phyloP scores from a whole-genome alignment of 139 green algal genomes.

The Chlamydomonas sphaeroides region DNA sequence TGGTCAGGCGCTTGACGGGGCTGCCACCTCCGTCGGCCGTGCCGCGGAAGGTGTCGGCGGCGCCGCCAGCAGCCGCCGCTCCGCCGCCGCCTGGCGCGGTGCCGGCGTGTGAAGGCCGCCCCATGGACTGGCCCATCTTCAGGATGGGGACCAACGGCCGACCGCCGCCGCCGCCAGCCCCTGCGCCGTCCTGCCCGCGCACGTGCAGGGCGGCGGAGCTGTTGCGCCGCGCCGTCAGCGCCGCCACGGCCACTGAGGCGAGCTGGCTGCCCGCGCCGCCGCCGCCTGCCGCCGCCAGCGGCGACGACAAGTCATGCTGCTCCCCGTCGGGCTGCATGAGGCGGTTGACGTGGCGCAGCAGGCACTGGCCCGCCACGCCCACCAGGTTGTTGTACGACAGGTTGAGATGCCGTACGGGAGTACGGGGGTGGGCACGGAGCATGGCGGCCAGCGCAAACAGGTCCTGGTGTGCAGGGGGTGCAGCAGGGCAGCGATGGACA shows the following conservation, averaged over 20 bases:
- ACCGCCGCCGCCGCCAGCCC: background rate
- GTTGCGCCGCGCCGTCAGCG: no score
- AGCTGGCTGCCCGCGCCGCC: no score
- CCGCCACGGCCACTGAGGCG: no score
- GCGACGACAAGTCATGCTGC: no score
- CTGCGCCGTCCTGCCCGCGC: no score
- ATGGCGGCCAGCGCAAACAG: constrained; percentile 35
- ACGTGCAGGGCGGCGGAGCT: no score
- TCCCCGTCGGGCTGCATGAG: constrained; percentile 32
- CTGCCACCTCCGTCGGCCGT: background rate
- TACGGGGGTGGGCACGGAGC: constrained; percentile 6
- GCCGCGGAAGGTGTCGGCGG: background rate
- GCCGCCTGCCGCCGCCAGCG: no score
- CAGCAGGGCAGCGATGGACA: no score
- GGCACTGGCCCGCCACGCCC: constrained; percentile 43
- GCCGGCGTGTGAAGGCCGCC: no score
- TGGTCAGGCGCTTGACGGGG: constrained; percentile 17
- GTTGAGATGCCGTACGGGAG: constrained; percentile 22
- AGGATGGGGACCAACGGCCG: constrained; percentile 26
- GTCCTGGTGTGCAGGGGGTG: constrained; percentile 8
- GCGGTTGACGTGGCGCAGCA: constrained; percentile 30
- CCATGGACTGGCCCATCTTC: background rate
- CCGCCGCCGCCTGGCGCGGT: no score
- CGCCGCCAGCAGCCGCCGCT: background rate
- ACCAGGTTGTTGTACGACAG: constrained; percentile 48